A percentile compares a stretch with the other conserved stretches of the same genome.
Evolutionary conservation across 1,284 basidiomycete species (phyloP).

Genomic region (Pseudozyma tsukubaensis): DNA sequence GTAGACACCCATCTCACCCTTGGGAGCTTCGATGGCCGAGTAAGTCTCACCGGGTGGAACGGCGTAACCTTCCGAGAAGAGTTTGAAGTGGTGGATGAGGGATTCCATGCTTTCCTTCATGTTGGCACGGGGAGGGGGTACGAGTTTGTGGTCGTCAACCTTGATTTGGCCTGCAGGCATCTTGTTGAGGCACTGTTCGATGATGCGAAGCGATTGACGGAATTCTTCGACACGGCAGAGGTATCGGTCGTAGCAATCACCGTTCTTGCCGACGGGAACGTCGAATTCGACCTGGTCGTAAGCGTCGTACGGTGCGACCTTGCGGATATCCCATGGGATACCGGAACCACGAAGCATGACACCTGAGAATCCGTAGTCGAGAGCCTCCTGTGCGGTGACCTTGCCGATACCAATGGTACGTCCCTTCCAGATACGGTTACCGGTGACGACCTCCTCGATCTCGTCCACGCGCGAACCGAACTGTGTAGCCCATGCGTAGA

Average conservation of each 20-base stretch:
- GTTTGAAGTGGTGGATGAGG: conserved; percentile 97
- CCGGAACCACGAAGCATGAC: conserved; percentile 97
- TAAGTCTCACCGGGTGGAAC: conserved; percentile 99
- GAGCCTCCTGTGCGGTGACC: conserved; percentile 90
- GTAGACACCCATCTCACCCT: conserved; percentile 86
- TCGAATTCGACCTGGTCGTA: conserved; percentile 99
- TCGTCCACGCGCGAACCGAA: conserved; percentile 91
- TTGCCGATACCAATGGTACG: conserved; percentile 90
- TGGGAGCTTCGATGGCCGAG: conserved; percentile 95
- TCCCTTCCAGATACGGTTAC: conserved; percentile 97
- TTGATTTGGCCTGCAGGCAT: conserved; percentile 93
- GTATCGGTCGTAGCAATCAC: conserved; percentile 95
- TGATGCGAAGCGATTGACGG: conserved; percentile 91
- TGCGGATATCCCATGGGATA: conserved; percentile 91
- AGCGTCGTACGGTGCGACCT: conserved; percentile 93
- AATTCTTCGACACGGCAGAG: conserved; percentile 98
- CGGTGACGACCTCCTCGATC: conserved; percentile 97
- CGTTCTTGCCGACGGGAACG: conserved; percentile 93
- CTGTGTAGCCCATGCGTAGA: conserved; percentile 97
- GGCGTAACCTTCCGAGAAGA: conserved; percentile 91
- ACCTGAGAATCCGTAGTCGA: conserved; percentile 94
- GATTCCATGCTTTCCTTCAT: conserved; percentile 99
- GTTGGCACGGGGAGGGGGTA: conserved; percentile 92
- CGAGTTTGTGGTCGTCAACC: conserved; percentile 96
- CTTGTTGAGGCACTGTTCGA: conserved; percentile 89